Evolutionary conservation across 345 rosid species (phyloP), one percentile per base, ranked within the genome.

Genomic region (Fremontodendron californicum): DNA sequence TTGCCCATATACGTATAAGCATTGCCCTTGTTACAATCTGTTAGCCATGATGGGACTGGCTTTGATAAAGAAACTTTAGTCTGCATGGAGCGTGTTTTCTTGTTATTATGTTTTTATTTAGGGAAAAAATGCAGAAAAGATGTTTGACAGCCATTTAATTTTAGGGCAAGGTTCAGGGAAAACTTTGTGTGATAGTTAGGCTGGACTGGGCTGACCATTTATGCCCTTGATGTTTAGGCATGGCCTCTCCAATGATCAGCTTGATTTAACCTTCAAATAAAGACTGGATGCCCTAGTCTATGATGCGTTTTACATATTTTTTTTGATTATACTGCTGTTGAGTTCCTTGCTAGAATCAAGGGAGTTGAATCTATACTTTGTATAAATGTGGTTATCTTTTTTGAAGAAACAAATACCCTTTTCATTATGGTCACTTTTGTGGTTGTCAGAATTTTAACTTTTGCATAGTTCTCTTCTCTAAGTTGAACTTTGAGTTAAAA

Each of bases 251-350:
- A n/a, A 0, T 39, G 29, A 65, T 39, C 33, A 11, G 31, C 33
- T 67, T 66, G 71, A 10, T 21, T 66, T 67, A 21, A 42, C 31
- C 48, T 66, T 67, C 51, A 11, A 42, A 67, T 25, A 25, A 65
- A 40, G 48, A 65, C 21, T 65, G 71, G 71, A 67, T 42, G 52
- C 51, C 15, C 19, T 40, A 66, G 31, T 64, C 70, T 66, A n/a
- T 40, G 16, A 40, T 11, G 31, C 4, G 1, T 11, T 40, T 10
- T 23, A 66, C 33, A 42, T 42, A 12, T n/a, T 67, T 40, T n/a
- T 63, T 63, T 42, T 21, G 11, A 40, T 67, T 42, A 21, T 5
- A 67, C 31, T 42, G 9, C 33, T 19, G 21, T 65, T 12, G 19
- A 67, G 25, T 40, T 67, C 72, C 54, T 66, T 40, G 49, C 71